These are phyloP conservation scores for Hermanozyma aechmeae DNA, from an alignment of 805 yeast genomes.

Conservation along the genomic window DNA sequence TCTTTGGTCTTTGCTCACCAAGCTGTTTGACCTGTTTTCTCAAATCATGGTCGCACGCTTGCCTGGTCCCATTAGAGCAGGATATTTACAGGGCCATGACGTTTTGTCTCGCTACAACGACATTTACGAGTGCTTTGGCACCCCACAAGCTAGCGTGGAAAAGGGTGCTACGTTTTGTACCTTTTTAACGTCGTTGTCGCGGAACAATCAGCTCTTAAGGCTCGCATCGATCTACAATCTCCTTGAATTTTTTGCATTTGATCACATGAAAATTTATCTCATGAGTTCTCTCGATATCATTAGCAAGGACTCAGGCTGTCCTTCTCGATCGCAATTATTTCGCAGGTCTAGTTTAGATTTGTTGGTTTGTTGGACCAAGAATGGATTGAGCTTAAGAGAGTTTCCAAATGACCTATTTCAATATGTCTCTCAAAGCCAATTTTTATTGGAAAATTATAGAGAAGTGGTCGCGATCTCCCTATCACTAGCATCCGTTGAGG, in stretches of 20 bases:
- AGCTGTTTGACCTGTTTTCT: constrained; percentile 7
- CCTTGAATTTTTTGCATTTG: constrained; percentile 9
- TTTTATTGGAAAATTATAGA: constrained; percentile 21
- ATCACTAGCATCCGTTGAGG: constrained; percentile 11
- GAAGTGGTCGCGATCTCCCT: constrained; percentile 30
- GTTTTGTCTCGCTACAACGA: constrained; percentile 20
- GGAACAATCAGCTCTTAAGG: constrained; percentile 18
- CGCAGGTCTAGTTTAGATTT: constrained; percentile 7
- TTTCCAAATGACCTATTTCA: constrained; percentile 37
- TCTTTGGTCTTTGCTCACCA: constrained; percentile 10
- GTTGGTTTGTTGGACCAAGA: constrained; percentile 36
- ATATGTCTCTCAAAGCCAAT: constrained; percentile 17
- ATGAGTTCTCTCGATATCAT: constrained; percentile 7
- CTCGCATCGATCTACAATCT: constrained; percentile 30
- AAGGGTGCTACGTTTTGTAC: constrained; percentile 26
- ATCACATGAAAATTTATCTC: constrained; percentile 15
- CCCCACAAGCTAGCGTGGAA: constrained; percentile 32
- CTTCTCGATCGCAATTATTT: background rate
- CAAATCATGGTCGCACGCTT: constrained; percentile 13
- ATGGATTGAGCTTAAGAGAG: constrained; percentile 14
- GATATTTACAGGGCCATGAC: constrained; percentile 1
- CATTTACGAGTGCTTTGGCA: constrained; percentile 17
- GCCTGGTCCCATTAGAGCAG: constrained; percentile 6
- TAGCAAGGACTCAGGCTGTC: background rate
- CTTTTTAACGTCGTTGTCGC: constrained; percentile 24